Evolutionary conservation across 179 eudicot species (phyloP).

Genomic region (Dionaea muscipula): DNA sequence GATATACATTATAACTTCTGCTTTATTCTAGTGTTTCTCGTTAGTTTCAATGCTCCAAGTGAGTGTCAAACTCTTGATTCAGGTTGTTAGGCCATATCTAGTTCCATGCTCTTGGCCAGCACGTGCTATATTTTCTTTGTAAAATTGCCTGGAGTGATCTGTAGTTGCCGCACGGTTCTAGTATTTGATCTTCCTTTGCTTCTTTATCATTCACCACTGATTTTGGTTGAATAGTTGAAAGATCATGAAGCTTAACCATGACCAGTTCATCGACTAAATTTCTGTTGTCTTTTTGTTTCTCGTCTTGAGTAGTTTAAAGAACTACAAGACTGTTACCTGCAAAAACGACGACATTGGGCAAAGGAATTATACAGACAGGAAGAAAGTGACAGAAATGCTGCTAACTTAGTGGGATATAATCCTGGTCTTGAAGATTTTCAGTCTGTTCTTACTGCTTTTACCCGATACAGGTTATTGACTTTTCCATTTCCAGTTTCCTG

Average conservation of each 20-base stretch:
- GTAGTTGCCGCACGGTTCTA: no score
- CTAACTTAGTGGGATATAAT: constrained; percentile 40
- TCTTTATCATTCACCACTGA: no score
- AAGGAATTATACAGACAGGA: constrained; percentile 22
- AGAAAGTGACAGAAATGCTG: constrained; percentile 22
- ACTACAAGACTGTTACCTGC: constrained; percentile 78
- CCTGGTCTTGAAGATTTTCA: constrained; percentile 68
- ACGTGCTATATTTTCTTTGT: no score
- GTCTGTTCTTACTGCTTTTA: constrained; percentile 59
- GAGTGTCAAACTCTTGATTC: no score
- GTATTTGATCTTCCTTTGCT: no score
- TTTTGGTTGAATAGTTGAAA: no score
- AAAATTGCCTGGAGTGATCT: no score
- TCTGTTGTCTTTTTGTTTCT: background rate
- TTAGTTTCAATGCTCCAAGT: no score
- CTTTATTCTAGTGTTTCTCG: no score
- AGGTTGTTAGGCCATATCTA: no score
- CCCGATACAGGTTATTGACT: constrained; percentile 54
- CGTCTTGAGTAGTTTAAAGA: constrained; percentile 47
- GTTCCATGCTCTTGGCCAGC: no score
- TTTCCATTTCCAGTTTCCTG: constrained; percentile 2
- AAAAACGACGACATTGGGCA: constrained; percentile 52
- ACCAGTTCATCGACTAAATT: background rate
- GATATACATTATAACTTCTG: no score
- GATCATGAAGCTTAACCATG: background rate